Percentiles rank a stretch among this genome's conserved stretches.
Conservation (phyloP, 192 early-diverging fungal genomes). For the Entrophospora sp. region DNA sequence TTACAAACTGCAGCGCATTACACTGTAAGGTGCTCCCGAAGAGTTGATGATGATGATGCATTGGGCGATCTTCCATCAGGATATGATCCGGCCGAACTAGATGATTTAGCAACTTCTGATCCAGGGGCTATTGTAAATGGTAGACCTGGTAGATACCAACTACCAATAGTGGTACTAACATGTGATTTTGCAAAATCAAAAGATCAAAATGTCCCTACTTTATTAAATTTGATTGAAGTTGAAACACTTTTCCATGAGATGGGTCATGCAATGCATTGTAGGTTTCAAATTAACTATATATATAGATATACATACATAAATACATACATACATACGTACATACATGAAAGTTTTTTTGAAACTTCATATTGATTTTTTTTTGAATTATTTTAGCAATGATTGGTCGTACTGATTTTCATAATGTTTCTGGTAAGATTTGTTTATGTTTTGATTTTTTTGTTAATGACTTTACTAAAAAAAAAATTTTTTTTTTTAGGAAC, state of each 20-base stretch:
- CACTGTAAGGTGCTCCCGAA: constrained; percentile 82
- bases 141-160: constrained; percentile 46
- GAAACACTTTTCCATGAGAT: constrained; percentile 99
- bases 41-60: constrained; percentile 67
- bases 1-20: constrained; percentile 91
- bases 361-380: neutral
- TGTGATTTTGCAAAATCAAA: constrained; percentile 56
- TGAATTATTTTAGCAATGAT: constrained; percentile 59
- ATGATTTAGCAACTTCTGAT: constrained; percentile 27
- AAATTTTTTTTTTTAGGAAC: constrained; percentile 52
- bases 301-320: too few species aligned
- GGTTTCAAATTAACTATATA: constrained; percentile 23
- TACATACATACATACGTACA: too few species aligned
- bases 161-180: constrained; percentile 65
- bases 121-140: constrained; percentile 28
- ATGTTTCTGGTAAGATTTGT: constrained; percentile 52
- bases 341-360: neutral
- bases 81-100: constrained; percentile 22
- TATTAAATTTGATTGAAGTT: constrained; percentile 73
- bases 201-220: constrained; percentile 38
- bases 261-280: constrained; percentile 96
- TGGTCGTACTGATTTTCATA: constrained; percentile 90
- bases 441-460: neutral
- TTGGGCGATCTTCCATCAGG: constrained; percentile 35
- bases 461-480: neutral